Evolutionary conservation across 1,284 basidiomycete species (phyloP).

Genomic region (Cutaneotrichosporon sp.): DNA sequence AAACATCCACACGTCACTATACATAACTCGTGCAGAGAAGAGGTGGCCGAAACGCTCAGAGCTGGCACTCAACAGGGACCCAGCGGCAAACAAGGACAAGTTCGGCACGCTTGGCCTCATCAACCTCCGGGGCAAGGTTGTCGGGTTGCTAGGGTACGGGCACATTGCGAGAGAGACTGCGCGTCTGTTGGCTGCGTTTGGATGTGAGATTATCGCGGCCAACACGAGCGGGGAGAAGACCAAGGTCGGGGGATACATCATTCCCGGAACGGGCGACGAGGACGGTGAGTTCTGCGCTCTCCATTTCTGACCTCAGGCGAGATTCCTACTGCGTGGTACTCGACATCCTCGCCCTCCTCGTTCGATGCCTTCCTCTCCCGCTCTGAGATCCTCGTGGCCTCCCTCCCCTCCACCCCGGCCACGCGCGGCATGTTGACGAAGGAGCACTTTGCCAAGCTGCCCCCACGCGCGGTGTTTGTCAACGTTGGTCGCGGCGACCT

Average conservation of each 20-base stretch:
- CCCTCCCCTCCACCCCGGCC: conserved; percentile 40
- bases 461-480: conserved; percentile 40
- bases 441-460: conserved; percentile 31
- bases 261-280: conserved; percentile 44
- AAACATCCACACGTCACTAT: conserved; percentile 29
- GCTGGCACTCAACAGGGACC: conserved; percentile 6
- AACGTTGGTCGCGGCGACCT: conserved; percentile 49
- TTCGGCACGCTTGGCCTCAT: conserved; percentile 8
- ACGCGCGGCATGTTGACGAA: conserved; percentile 33
- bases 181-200: conserved; percentile 39
- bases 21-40: conserved; percentile 19
- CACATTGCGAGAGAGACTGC: conserved; percentile 45
- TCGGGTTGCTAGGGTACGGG: conserved; percentile 25
- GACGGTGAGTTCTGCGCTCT: conserved; percentile 20
- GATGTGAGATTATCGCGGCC: conserved; percentile 43
- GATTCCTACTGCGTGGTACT: conserved; percentile 40
- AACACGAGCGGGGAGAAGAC: conserved; percentile 34
- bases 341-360: conserved; percentile 30
- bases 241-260: conserved; percentile 31
- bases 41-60: conserved; percentile 23
- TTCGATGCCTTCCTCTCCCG: conserved; percentile 38
- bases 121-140: conserved; percentile 14
- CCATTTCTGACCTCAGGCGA: conserved; percentile 9
- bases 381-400: conserved; percentile 41
- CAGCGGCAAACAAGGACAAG: not conserved